Percentiles rank a stretch among this genome's conserved stretches.
Evolutionary conservation across 2,329 filamentous ascomycete genomes (phyloP).

Genomic region (Lachnellula cervina): DNA sequence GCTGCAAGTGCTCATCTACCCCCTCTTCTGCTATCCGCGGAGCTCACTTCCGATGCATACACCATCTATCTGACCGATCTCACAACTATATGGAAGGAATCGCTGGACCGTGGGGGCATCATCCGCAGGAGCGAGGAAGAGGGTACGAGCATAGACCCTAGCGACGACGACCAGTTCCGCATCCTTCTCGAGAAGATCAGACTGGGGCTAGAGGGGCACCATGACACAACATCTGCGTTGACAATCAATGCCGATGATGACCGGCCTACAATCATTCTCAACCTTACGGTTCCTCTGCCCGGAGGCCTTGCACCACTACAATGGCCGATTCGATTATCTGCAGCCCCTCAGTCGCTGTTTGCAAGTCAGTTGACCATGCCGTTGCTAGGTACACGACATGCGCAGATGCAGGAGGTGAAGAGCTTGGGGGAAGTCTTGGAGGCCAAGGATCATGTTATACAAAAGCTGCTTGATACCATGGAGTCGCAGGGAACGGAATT

Average conservation of each 20-base stretch:
- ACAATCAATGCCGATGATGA: slow-evolving; percentile 39
- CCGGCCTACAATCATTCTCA: slow-evolving; percentile 33
- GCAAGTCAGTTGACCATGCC: slow-evolving; percentile 44
- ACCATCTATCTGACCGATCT: slow-evolving; percentile 65
- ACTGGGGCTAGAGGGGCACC: slow-evolving; percentile 40
- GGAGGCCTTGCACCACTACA: slow-evolving; percentile 55
- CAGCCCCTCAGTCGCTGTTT: slow-evolving; percentile 33
- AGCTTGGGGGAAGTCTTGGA: slow-evolving; percentile 40
- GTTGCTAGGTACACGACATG: slow-evolving; percentile 40
- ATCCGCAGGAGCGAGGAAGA: slow-evolving; percentile 56
- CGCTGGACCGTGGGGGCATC: slow-evolving; percentile 56
- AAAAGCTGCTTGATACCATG: slow-evolving; percentile 48
- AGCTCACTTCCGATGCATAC: slow-evolving; percentile 54
- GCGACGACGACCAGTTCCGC: slow-evolving; percentile 58
- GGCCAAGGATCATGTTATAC: slow-evolving; percentile 51
- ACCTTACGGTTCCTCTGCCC: slow-evolving; percentile 56
- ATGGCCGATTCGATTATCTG: slow-evolving; percentile 59
- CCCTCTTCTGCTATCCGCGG: slow-evolving; percentile 57
- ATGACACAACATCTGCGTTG: slow-evolving; percentile 42
- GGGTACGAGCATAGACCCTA: slow-evolving; percentile 67
- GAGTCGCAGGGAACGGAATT: slow-evolving; percentile 47
- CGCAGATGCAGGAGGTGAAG: slow-evolving; percentile 39
- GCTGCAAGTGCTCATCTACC: slow-evolving; percentile 41
- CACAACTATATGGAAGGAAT: slow-evolving; percentile 68
- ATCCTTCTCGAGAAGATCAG: slow-evolving; percentile 62